Evolutionary conservation across 1,284 basidiomycete species (phyloP).

Genomic region (Gymnopus androsaceus): DNA sequence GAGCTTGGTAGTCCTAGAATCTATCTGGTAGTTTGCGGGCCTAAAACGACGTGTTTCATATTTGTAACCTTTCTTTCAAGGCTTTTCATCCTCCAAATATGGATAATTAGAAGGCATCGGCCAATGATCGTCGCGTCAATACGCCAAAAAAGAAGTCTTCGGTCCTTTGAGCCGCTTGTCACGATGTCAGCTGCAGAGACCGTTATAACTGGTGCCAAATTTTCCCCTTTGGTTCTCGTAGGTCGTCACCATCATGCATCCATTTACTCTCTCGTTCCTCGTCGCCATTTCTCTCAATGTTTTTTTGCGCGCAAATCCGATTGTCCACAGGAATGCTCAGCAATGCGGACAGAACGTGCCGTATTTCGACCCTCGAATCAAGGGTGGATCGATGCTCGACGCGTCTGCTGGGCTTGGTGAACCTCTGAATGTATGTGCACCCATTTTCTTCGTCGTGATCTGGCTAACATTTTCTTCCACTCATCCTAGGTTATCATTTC

Average conservation of each 20-base stretch:
- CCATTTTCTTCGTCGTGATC: neutral
- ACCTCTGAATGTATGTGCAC: slow-evolving; percentile 39
- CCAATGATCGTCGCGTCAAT: too few species aligned
- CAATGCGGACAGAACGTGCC: slow-evolving; percentile 10
- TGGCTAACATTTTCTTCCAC: neutral
- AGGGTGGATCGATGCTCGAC: slow-evolving; percentile 37
- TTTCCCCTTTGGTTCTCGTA: too few species aligned
- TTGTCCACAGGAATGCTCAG: neutral
- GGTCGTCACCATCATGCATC: neutral
- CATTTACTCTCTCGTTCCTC: neutral
- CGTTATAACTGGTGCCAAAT: too few species aligned
- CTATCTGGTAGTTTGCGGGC: too few species aligned
- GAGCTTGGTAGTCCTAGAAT: too few species aligned
- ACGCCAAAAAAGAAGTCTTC: too few species aligned
- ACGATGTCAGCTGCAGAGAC: too few species aligned
- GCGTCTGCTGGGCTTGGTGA: slow-evolving; percentile 37
- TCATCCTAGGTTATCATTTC: slow-evolving; percentile 47
- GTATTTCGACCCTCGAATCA: slow-evolving; percentile 17
- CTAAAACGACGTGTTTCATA: too few species aligned
- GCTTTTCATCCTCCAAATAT: too few species aligned
- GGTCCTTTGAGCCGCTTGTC: too few species aligned
- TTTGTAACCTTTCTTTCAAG: too few species aligned
- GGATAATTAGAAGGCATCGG: too few species aligned
- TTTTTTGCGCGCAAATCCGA: neutral
- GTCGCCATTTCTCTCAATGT: neutral